Conservation (phyloP, 2,329 filamentous ascomycete genomes). For the Tolypocladium tropicale region DNA sequence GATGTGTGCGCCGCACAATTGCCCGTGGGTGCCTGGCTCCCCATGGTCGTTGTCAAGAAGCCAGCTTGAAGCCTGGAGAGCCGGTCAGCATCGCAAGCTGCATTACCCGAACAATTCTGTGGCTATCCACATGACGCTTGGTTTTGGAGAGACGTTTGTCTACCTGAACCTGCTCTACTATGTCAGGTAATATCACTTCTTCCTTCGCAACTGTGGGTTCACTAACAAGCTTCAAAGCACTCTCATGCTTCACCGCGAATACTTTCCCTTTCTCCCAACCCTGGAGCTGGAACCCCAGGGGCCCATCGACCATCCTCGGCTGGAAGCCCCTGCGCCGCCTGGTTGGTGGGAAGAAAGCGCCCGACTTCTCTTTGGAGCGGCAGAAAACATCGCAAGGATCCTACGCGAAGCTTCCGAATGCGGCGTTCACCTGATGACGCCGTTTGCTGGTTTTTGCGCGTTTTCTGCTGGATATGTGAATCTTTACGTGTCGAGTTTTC, state of each 20-base stretch:
- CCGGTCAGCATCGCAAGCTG: conserved; percentile 21
- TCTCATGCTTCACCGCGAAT: conserved; percentile 32
- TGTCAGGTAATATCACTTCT: conserved; percentile 18
- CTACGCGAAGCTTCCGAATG: conserved; percentile 27
- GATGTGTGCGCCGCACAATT: conserved; percentile 26
- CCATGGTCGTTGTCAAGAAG: conserved; percentile 20
- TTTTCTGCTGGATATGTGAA: conserved; percentile 34
- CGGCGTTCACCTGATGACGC: conserved; percentile 25
- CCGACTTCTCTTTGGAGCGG: conserved; percentile 22
- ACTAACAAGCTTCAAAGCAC: conserved; percentile 14
- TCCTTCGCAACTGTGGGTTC: background rate
- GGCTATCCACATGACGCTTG: conserved; percentile 26
- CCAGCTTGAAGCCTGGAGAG: conserved; percentile 23
- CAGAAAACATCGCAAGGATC: conserved; percentile 22
- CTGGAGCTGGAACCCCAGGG: conserved; percentile 22
- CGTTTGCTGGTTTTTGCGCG: conserved; percentile 33
- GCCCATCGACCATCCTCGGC: conserved; percentile 27
- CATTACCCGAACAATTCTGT: conserved; percentile 26
- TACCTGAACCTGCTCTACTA: conserved; percentile 34
- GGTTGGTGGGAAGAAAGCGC: conserved; percentile 30
- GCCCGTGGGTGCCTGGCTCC: conserved; percentile 26
- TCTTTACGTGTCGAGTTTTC: conserved; percentile 27
- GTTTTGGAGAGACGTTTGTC: conserved; percentile 29
- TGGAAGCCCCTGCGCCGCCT: conserved; percentile 24
- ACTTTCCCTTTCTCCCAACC: conserved; percentile 31